phyloP scores from a whole-genome alignment of 2,329 filamentous ascomycete species.

The Sporothrix protearum region DNA sequence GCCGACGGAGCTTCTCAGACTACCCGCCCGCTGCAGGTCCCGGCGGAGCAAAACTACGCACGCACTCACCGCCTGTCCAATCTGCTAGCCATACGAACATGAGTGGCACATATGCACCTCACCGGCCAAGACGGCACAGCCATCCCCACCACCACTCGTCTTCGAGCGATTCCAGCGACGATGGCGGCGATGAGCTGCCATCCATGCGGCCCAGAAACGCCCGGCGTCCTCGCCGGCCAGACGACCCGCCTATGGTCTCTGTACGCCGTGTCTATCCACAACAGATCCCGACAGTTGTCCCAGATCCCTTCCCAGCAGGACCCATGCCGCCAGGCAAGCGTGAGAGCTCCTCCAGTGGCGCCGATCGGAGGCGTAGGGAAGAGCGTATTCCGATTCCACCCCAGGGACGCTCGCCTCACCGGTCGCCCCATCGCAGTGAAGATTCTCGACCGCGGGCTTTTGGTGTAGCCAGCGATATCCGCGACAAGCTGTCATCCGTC shows the following conservation, averaged over 20 bases:
- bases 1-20: conserved; percentile 52
- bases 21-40: conserved; percentile 38
- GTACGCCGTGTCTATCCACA: conserved; percentile 35
- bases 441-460: conserved; percentile 39
- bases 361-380: conserved; percentile 23
- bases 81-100: conserved; percentile 38
- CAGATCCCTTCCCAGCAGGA: conserved; percentile 33
- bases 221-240: conserved; percentile 28
- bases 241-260: conserved; percentile 33
- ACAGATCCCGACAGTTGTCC: conserved; percentile 28
- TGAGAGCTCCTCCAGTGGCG: conserved; percentile 26
- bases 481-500: conserved; percentile 45
- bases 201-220: conserved; percentile 31
- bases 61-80: conserved; percentile 27
- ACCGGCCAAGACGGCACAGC: conserved; percentile 45
- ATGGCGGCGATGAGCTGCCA: conserved; percentile 37
- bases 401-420: conserved; percentile 15
- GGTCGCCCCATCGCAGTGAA: conserved; percentile 32
- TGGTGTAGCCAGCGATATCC: conserved; percentile 39
- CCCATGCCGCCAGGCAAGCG: conserved; percentile 21
- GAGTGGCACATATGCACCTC: conserved; percentile 29
- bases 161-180: conserved; percentile 43
- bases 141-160: conserved; percentile 45
- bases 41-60: conserved; percentile 25
- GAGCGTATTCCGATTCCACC: conserved; percentile 15